phyloP scores from a whole-genome alignment of 257 asterid genomes.

The Lycium ferocissimum region DNA sequence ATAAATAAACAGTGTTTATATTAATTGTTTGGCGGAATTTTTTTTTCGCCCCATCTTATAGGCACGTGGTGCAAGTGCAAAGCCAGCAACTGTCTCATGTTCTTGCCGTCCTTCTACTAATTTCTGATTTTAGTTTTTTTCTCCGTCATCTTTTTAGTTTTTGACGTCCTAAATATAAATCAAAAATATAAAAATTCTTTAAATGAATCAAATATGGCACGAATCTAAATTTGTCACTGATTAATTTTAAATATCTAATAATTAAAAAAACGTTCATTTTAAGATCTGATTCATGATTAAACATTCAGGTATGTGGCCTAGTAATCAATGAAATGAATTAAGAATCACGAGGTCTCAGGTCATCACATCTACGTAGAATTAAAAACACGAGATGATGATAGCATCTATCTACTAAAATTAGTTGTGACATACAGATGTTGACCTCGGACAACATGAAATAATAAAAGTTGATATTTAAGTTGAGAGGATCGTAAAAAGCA shows the following conservation, averaged over 20 bases:
- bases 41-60: not conserved
- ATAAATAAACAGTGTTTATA: not conserved
- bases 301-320: not conserved
- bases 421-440: too few species aligned
- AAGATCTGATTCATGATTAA: not conserved
- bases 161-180: not conserved
- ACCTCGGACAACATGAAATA: too few species aligned
- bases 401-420: too few species aligned
- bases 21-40: constrained; percentile 1
- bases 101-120: not conserved
- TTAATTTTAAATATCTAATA: not conserved
- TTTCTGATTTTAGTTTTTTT: not conserved
- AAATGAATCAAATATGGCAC: not conserved
- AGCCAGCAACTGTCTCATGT: constrained; percentile 17
- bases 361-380: not conserved
- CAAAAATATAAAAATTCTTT: not conserved
- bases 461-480: too few species aligned
- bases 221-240: too few species aligned
- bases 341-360: not conserved
- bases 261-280: not conserved
- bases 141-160: not conserved
- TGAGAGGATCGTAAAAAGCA: too few species aligned
- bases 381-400: not conserved
- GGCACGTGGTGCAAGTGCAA: constrained; percentile 30
- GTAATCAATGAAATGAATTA: not conserved